A percentile compares a stretch with the other conserved stretches of the same genome.
Evolutionary conservation across 2,329 filamentous ascomycete species (phyloP).

Genomic region (Trichophyton rubrum): DNA sequence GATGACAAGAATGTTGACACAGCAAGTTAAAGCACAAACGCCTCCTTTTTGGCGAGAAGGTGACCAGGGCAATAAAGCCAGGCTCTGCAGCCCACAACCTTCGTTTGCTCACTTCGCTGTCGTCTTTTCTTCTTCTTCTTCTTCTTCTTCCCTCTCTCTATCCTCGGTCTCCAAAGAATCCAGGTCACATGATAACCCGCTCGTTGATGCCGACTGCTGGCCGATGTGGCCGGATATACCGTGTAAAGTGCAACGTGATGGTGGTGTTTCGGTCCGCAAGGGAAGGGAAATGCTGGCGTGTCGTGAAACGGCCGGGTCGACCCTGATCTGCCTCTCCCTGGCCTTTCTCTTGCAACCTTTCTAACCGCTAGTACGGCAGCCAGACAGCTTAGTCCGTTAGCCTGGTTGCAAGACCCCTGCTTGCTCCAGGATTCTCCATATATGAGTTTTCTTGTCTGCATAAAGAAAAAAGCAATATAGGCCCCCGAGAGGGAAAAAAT

Average conservation of each 20-base stretch:
- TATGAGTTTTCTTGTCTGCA: neutral
- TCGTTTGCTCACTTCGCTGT: neutral
- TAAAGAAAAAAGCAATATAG: neutral
- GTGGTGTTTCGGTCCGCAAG: neutral
- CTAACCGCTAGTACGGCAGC: conserved; percentile 1
- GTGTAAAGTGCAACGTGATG: neutral
- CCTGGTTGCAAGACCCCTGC: conserved; percentile 4
- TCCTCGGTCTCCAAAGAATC: neutral
- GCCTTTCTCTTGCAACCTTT: neutral
- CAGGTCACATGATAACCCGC: conserved; percentile 4
- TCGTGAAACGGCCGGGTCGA: conserved; percentile 5
- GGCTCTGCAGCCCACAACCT: neutral
- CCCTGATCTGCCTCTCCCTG: conserved; percentile 1
- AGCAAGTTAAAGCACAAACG: neutral
- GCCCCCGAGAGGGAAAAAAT: neutral
- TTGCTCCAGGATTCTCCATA: conserved; percentile 2
- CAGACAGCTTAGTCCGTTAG: neutral
- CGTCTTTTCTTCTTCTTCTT: neutral
- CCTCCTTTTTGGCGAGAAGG: neutral
- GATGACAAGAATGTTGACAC: neutral
- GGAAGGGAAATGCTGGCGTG: neutral
- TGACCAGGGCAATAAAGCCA: neutral
- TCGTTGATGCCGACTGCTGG: conserved; percentile 1
- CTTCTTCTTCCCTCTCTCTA: neutral
- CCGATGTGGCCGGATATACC: neutral